phyloP scores from a whole-genome alignment of 2,329 filamentous ascomycete species.

The Didymella lethalis region DNA sequence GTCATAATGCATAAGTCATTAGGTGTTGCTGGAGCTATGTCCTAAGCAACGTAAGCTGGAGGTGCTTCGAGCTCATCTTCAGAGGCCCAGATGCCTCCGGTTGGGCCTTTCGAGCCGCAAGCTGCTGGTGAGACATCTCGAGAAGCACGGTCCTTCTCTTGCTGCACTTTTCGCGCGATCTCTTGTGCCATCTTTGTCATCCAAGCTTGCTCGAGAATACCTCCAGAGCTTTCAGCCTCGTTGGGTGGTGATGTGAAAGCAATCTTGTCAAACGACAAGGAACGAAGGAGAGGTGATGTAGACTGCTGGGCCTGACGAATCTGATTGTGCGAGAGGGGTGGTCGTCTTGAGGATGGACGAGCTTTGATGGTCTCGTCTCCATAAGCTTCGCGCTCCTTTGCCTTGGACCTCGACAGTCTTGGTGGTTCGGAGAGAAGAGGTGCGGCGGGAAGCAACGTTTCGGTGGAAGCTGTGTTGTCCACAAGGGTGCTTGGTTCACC shows the following conservation, averaged over 20 bases:
- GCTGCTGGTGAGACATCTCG: slow-evolving; percentile 21
- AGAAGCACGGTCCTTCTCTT: slow-evolving; percentile 70
- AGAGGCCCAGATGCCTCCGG: slow-evolving; percentile 33
- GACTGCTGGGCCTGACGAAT: slow-evolving; percentile 45
- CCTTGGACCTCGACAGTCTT: slow-evolving; percentile 34
- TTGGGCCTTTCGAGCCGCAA: slow-evolving; percentile 16
- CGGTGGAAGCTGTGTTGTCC: slow-evolving; percentile 27
- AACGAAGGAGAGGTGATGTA: slow-evolving; percentile 48
- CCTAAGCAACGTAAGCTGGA: slow-evolving; percentile 46
- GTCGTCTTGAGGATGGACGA: slow-evolving; percentile 30
- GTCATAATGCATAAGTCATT: slow-evolving; percentile 22
- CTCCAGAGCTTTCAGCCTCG: slow-evolving; percentile 45
- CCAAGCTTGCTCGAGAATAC: slow-evolving; percentile 81
- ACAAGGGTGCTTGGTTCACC: slow-evolving; percentile 36
- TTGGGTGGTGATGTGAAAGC: slow-evolving; percentile 33
- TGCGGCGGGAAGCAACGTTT: slow-evolving; percentile 39
- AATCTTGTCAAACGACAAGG: slow-evolving; percentile 32
- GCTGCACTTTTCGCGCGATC: slow-evolving; percentile 84
- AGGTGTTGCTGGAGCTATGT: slow-evolving; percentile 11
- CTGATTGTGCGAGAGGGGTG: slow-evolving; percentile 42
- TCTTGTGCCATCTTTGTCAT: slow-evolving; percentile 94
- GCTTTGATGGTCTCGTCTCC: slow-evolving; percentile 19
- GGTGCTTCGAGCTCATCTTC: slow-evolving; percentile 44
- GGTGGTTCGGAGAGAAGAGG: slow-evolving; percentile 38
- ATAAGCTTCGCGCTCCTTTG: slow-evolving; percentile 28